These are phyloP conservation scores for Chlorella ohadii DNA, from an alignment of 139 green algal species.

Conservation along the genomic window DNA sequence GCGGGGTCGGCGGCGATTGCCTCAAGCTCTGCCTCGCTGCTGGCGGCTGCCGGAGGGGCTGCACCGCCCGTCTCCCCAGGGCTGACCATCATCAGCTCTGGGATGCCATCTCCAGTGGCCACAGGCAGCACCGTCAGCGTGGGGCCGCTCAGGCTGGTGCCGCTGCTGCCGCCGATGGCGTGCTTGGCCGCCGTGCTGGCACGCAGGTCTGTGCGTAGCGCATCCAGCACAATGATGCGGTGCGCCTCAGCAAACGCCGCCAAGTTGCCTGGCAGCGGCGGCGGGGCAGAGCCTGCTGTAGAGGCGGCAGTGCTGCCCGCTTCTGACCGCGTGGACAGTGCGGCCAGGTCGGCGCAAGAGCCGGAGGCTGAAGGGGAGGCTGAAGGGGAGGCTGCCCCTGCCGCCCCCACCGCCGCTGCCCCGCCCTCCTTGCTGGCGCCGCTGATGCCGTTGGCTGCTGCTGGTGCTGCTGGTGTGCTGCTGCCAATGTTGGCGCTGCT, in stretches of 20 bases:
- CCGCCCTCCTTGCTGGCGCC: neutral
- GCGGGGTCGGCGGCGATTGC: neutral
- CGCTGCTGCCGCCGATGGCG: neutral
- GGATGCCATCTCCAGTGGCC: constrained; percentile 37
- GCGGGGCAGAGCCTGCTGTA: neutral
- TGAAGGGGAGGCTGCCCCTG: no score
- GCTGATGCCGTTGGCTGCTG: neutral
- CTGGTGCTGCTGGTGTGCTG: neutral
- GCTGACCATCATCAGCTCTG: constrained; percentile 48
- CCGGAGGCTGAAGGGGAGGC: no score
- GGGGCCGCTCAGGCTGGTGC: neutral
- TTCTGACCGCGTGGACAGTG: neutral
- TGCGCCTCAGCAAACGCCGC: constrained; percentile 73
- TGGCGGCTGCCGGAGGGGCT: neutral
- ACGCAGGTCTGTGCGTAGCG: constrained; percentile 58
- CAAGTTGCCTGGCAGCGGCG: constrained; percentile 56
- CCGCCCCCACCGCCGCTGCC: neutral
- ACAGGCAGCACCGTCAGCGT: constrained; percentile 43
- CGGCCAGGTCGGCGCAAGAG: neutral
- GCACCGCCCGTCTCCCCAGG: neutral
- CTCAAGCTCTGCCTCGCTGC: neutral
- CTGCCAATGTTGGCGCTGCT: neutral
- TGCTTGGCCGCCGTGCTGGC: neutral
- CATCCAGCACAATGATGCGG: constrained; percentile 79
- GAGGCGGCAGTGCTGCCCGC: neutral